phyloP scores from a whole-genome alignment of 306 rosid species.

The Phaseolus lunatus region DNA sequence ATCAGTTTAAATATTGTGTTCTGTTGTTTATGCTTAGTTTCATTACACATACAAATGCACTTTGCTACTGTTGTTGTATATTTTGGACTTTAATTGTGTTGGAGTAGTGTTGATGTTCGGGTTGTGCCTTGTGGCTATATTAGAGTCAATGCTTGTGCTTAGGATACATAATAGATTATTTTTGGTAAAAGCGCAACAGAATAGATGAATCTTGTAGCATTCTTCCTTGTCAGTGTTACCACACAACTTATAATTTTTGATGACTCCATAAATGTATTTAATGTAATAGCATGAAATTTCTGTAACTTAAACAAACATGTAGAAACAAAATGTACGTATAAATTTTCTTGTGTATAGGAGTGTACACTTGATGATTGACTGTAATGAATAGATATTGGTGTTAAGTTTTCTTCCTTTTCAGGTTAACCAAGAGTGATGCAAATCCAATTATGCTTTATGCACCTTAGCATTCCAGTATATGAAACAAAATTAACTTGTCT shows the following conservation, averaged over 20 bases:
- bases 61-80: neutral
- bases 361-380: constrained; percentile 18
- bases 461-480: constrained; percentile 21
- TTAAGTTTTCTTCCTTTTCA: constrained; percentile 12
- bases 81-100: neutral
- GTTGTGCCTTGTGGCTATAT: neutral
- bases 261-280: constrained; percentile 15
- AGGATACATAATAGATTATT: neutral
- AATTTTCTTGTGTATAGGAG: constrained; percentile 17
- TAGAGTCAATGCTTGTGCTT: neutral
- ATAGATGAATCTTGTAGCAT: constrained; percentile 7
- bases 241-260: constrained; percentile 12
- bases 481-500: constrained; percentile 18
- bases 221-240: constrained; percentile 12
- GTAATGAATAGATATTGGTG: constrained; percentile 11
- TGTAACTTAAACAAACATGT: neutral
- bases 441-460: constrained; percentile 18
- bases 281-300: constrained; percentile 10
- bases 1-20: neutral
- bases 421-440: constrained; percentile 9
- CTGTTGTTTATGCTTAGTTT: neutral
- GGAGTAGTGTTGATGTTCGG: neutral
- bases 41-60: neutral
- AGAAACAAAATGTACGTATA: neutral
- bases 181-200: too few relatives aligned